Conservation (phyloP, 2,329 filamentous ascomycete species). For the Fusarium sarcochroum region DNA sequence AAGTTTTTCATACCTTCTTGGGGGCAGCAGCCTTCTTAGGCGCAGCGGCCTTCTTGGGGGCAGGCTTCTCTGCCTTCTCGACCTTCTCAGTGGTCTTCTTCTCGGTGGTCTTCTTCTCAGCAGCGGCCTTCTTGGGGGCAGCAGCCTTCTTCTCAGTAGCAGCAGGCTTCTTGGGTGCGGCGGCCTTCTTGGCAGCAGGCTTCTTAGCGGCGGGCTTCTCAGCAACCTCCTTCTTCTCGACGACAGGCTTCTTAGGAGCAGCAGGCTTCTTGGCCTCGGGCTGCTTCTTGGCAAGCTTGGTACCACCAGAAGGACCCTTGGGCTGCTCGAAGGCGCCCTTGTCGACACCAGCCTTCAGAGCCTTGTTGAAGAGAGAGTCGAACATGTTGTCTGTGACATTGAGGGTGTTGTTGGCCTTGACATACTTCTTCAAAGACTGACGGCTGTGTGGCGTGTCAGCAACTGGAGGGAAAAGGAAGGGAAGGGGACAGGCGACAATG, state of each 20-base stretch:
- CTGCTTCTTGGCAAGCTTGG: conserved; percentile 91
- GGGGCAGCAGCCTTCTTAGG: conserved; percentile 53
- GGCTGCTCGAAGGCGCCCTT: conserved; percentile 90
- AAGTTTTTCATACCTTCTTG: conserved; percentile 35
- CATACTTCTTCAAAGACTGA: conserved; percentile 73
- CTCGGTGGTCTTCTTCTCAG: conserved; percentile 31
- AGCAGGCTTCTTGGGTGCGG: conserved; percentile 58
- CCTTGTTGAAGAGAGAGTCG: conserved; percentile 86
- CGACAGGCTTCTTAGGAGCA: conserved; percentile 51
- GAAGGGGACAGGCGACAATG: conserved; percentile 13
- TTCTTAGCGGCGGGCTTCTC: conserved; percentile 53
- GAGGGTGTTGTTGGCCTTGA: conserved; percentile 68
- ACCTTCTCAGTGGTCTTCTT: conserved; percentile 44
- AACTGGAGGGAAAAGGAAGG: conserved; percentile 3
- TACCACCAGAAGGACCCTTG: conserved; percentile 91
- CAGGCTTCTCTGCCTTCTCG: conserved; percentile 65
- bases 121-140: conserved; percentile 55
- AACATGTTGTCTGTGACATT: conserved; percentile 69
- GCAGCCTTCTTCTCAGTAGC: conserved; percentile 51
- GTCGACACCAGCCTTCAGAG: conserved; percentile 84
- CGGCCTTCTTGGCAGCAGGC: conserved; percentile 52
- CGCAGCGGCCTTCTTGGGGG: conserved; percentile 70
- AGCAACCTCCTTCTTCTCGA: conserved; percentile 54
- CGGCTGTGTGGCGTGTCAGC: conserved; percentile 58
- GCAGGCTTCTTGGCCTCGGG: conserved; percentile 57